Evolutionary conservation across 139 green algal genomes (phyloP).

Genomic region (Tetradesmus lagerheimii): DNA sequence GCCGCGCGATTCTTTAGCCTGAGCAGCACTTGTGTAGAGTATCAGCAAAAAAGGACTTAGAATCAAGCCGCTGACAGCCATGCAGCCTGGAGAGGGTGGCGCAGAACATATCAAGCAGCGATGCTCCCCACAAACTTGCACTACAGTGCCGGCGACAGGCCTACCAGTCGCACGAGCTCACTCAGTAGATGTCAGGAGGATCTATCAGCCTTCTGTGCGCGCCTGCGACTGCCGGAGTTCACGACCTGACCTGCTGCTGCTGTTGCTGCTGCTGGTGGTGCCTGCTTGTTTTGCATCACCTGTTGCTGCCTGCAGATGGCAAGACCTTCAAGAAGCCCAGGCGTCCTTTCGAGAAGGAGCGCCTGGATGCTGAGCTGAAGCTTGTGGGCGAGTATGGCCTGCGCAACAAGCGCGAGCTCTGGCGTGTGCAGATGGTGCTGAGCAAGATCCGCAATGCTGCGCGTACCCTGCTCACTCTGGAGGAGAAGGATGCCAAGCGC

Average conservation of each 20-base stretch:
- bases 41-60: neutral
- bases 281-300: neutral
- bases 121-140: neutral
- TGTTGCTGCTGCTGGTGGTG: neutral
- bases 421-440: constrained; percentile 96
- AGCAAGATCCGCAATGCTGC: constrained; percentile 94
- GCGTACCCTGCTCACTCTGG: constrained; percentile 95
- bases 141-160: neutral
- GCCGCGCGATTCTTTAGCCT: neutral
- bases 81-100: neutral
- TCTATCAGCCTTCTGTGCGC: neutral
- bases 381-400: constrained; percentile 99
- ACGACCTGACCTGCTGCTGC: neutral
- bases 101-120: neutral
- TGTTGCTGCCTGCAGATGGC: constrained; percentile 76
- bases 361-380: constrained; percentile 99
- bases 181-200: neutral
- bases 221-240: neutral
- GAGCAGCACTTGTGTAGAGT: neutral
- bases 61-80: neutral
- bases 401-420: constrained; percentile 99
- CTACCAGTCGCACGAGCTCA: neutral
- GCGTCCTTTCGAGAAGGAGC: constrained; percentile 99
- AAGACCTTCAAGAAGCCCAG: constrained; percentile 99
- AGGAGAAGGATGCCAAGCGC: constrained; percentile 96